phyloP scores from a whole-genome alignment of 306 rosid genomes.

The Pterocarpus macrocarpus region DNA sequence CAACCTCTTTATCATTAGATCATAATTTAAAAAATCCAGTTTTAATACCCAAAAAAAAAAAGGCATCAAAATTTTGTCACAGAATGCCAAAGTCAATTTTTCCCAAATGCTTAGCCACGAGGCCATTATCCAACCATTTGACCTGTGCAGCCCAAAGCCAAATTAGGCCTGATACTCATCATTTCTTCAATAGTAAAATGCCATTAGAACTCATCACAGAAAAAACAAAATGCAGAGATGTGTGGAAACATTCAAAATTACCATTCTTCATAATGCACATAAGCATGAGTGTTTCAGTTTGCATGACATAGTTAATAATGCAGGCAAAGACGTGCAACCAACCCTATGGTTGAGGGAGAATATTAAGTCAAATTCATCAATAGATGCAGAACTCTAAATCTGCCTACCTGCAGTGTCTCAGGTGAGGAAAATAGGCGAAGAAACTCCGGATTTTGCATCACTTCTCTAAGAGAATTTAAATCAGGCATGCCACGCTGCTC shows the following conservation, averaged over 20 bases:
- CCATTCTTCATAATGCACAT: slow-evolving; percentile 22
- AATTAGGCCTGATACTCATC: slow-evolving; percentile 7
- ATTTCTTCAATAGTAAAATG: slow-evolving; percentile 9
- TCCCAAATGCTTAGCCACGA: slow-evolving; percentile 28
- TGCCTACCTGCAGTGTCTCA: slow-evolving; percentile 86
- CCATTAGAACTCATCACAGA: slow-evolving; percentile 6
- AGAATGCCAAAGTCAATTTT: neutral
- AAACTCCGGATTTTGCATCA: slow-evolving; percentile 87
- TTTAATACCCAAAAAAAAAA: neutral
- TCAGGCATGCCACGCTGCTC: slow-evolving; percentile 77
- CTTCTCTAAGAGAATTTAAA: slow-evolving; percentile 81
- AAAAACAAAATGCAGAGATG: slow-evolving; percentile 23
- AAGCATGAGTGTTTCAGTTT: slow-evolving; percentile 18
- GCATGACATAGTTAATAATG: slow-evolving; percentile 18
- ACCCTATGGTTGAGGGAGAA: slow-evolving; percentile 26
- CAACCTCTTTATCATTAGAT: slow-evolving; percentile 22
- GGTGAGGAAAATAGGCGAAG: slow-evolving; percentile 82
- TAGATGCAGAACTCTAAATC: slow-evolving; percentile 30
- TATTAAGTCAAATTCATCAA: slow-evolving; percentile 34
- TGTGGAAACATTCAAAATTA: neutral
- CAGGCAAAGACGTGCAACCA: neutral
- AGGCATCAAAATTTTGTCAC: slow-evolving; percentile 6
- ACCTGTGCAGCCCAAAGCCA: neutral
- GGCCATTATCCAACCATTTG: slow-evolving; percentile 33
- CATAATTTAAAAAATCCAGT: neutral